A percentile compares a stretch with the other conserved stretches of the same genome.
Evolutionary conservation across 441 rosid genomes (phyloP).

Genomic region (Omphalea diandra): DNA sequence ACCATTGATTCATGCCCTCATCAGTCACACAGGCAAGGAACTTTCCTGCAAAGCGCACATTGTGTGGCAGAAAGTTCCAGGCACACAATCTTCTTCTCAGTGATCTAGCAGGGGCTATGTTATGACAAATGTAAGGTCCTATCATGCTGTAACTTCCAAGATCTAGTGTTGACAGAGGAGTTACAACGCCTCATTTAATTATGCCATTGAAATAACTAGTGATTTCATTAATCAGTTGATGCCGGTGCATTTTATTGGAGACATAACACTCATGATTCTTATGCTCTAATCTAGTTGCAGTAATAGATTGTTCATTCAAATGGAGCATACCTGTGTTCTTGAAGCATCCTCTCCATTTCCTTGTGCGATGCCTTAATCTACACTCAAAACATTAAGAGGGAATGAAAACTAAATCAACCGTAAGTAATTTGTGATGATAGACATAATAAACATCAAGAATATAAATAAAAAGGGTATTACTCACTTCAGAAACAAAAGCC

Average conservation of each 20-base stretch:
- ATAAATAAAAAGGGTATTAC: slow-evolving; percentile 14
- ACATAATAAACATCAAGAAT: background rate
- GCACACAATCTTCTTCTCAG: no score
- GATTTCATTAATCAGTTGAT: background rate
- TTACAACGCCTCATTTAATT: background rate
- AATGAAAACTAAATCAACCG: background rate
- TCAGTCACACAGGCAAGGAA: background rate
- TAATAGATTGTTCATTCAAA: slow-evolving; percentile 3
- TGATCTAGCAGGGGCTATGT: no score
- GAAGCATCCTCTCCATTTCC: slow-evolving; percentile 66
- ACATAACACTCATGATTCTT: background rate
- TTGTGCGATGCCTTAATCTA: slow-evolving; percentile 70
- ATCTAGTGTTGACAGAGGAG: background rate
- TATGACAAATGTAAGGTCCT: background rate
- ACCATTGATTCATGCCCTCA: background rate
- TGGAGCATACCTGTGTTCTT: slow-evolving; percentile 62
- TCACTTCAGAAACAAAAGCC: slow-evolving; percentile 85
- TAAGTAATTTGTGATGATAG: background rate
- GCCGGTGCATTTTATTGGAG: background rate
- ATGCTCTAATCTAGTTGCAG: background rate
- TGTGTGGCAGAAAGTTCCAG: background rate
- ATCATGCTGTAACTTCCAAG: background rate
- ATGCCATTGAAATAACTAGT: background rate
- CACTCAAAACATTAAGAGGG: slow-evolving; percentile 22
- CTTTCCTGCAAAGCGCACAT: background rate